Conservation (phyloP, 2,329 filamentous ascomycete species). For the Eutypa lata region DNA sequence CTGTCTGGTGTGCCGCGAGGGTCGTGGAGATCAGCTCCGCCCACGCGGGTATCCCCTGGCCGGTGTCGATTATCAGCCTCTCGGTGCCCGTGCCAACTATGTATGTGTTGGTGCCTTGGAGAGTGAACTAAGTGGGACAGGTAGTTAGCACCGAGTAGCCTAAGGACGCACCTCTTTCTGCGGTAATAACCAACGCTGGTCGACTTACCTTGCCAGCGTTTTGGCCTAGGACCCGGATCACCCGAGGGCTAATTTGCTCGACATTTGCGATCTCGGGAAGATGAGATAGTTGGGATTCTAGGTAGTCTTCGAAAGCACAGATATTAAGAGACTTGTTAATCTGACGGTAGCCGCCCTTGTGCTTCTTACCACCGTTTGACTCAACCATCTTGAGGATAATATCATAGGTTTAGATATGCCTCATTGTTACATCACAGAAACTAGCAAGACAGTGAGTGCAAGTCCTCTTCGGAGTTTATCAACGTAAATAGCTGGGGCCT, state of each 20-base stretch:
- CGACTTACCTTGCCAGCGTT: conserved; percentile 39
- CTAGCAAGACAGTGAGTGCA: no score
- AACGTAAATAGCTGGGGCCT: no score
- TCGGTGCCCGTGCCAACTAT: conserved; percentile 62
- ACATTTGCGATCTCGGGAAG: conserved; percentile 37
- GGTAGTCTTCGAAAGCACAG: conserved; percentile 48
- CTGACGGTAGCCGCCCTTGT: no score
- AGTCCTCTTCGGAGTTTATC: no score
- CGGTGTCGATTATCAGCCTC: conserved; percentile 70
- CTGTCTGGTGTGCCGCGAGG: conserved; percentile 25
- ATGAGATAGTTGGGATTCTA: conserved; percentile 32
- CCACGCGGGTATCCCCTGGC: conserved; percentile 66
- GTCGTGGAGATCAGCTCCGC: conserved; percentile 31
- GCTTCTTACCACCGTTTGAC: no score
- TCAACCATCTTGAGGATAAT: no score
- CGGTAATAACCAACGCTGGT: no score
- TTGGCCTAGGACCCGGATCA: conserved; percentile 40
- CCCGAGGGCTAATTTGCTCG: conserved; percentile 37
- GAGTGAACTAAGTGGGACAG: conserved; percentile 46
- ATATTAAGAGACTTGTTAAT: no score
- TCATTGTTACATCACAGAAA: no score
- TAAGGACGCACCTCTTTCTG: no score
- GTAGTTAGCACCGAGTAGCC: background rate
- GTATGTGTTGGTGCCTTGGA: conserved; percentile 74
- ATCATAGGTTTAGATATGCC: no score